Conservation (phyloP, 2,329 filamentous ascomycete genomes). For the Diaporthe citriasiana region DNA sequence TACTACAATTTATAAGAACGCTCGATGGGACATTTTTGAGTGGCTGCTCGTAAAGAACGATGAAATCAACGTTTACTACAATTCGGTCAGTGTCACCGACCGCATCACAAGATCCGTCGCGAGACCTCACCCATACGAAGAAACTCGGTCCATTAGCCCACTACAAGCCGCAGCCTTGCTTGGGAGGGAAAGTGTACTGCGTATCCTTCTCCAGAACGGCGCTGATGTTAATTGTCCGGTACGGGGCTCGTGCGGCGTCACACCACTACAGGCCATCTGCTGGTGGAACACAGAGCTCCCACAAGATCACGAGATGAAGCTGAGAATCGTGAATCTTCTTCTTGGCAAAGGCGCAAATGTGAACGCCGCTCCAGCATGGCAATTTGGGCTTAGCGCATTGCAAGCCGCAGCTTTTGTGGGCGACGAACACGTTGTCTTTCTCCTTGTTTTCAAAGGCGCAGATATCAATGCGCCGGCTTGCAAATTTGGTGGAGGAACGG, state of each 20-base stretch:
- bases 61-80: background rate
- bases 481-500: background rate
- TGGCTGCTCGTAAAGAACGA: background rate
- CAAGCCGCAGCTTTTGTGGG: background rate
- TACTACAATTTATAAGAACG: background rate
- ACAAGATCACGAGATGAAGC: background rate
- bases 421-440: rapidly evolving
- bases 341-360: background rate
- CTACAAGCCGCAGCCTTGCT: background rate
- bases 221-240: background rate
- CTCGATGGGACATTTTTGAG: background rate
- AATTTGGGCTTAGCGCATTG: background rate
- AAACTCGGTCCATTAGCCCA: background rate
- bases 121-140: background rate
- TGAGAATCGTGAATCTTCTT: background rate
- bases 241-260: background rate
- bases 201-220: background rate
- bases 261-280: background rate
- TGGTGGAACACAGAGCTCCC: background rate
- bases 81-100: background rate
- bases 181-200: background rate
- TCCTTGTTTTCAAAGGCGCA: background rate
- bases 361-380: background rate
- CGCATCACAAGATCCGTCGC: background rate
- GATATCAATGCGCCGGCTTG: background rate